A percentile compares a stretch with the other conserved stretches of the same genome.
Evolutionary conservation across 345 rosid genomes (phyloP).

Genomic region (Lumnitzera racemosa): DNA sequence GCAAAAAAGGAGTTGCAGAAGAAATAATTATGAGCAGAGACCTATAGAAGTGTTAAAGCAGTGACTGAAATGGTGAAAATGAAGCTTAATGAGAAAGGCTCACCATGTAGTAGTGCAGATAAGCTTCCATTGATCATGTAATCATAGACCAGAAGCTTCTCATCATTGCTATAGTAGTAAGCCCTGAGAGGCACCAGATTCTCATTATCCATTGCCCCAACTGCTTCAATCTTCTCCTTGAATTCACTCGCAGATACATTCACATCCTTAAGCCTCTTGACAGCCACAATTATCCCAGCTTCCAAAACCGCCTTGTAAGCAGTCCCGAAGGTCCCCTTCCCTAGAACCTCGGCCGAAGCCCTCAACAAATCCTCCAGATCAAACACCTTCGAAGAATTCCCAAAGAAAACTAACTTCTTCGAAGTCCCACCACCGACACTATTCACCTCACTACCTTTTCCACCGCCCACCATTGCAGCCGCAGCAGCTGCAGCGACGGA

Average conservation of each 20-base stretch:
- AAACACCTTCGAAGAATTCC: slow-evolving; percentile 57
- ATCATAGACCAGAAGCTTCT: slow-evolving; percentile 93
- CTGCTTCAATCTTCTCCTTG: slow-evolving; percentile 81
- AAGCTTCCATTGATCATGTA: slow-evolving; percentile 98
- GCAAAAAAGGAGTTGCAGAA: background rate
- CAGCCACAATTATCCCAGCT: slow-evolving; percentile 64
- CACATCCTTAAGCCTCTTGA: slow-evolving; percentile 94
- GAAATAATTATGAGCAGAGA: background rate
- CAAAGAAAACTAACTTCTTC: slow-evolving; percentile 74
- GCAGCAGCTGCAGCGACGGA: slow-evolving; percentile 35
- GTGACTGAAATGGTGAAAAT: background rate
- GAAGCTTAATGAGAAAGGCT: slow-evolving; percentile 13
- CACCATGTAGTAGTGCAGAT: slow-evolving; percentile 91
- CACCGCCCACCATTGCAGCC: slow-evolving; percentile 30
- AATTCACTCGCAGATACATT: slow-evolving; percentile 70
- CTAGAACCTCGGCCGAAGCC: slow-evolving; percentile 96
- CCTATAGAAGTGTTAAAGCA: background rate
- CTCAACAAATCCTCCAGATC: slow-evolving; percentile 94
- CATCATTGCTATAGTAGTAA: slow-evolving; percentile 86
- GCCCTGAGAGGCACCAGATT: slow-evolving; percentile 85
- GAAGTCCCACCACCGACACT: slow-evolving; percentile 17
- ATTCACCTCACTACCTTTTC: slow-evolving; percentile 23
- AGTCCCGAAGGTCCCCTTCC: slow-evolving; percentile 94
- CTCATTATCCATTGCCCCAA: slow-evolving; percentile 88
- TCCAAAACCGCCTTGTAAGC: slow-evolving; percentile 96